Evolutionary conservation across 108 stramenopile species (phyloP).

Genomic region (Hondaea fermentalgiana): DNA sequence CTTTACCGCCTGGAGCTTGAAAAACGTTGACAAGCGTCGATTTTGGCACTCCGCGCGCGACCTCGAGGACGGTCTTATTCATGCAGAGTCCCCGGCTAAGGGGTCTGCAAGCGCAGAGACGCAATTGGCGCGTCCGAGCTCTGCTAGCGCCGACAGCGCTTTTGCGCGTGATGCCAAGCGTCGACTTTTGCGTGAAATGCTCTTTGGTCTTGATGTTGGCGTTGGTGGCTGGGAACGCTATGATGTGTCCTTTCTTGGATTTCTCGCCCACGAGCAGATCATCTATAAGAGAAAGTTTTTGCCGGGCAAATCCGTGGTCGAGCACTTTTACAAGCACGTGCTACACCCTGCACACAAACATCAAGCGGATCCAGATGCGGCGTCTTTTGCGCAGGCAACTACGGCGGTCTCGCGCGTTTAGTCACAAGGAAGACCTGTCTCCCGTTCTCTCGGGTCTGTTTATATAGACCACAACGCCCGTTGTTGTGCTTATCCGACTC

Average conservation of each 20-base stretch:
- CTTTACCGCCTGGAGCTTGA: not conserved
- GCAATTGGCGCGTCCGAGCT: not conserved
- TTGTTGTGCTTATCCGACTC: no score
- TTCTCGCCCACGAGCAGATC: conserved; percentile 3
- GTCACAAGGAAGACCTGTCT: no score
- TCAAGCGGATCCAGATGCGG: not conserved
- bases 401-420: not conserved
- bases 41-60: not conserved
- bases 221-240: conserved; percentile 7
- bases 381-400: not conserved
- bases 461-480: no score
- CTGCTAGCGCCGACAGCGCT: not conserved
- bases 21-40: not conserved
- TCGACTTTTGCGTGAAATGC: not conserved
- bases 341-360: not conserved
- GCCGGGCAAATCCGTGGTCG: not conserved
- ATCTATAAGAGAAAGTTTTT: not conserved
- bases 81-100: not conserved
- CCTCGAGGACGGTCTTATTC: not conserved
- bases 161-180: not conserved
- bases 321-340: not conserved
- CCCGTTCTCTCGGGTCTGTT: no score
- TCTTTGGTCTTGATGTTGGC: not conserved
- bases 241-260: not conserved
- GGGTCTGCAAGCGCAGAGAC: not conserved